Percentiles rank a stretch among this genome's conserved stretches.
phyloP scores from a whole-genome alignment of 768 basidiomycete genomes.

The Pisolithus sp. region DNA sequence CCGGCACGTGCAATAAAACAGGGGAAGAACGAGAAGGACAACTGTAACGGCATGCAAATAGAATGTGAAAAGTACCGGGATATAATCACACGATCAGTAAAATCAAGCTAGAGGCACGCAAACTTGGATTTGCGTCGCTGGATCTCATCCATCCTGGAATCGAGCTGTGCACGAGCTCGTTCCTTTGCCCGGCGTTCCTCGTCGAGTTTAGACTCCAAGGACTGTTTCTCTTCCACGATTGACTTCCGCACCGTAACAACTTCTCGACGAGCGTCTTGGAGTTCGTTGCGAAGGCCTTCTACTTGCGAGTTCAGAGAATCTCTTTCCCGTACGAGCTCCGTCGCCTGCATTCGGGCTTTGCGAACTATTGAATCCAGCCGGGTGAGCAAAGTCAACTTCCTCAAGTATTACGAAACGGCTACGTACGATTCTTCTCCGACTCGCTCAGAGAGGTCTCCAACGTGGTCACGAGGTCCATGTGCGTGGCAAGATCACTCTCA shows the following conservation, averaged over 20 bases:
- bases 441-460: slow-evolving; percentile 84
- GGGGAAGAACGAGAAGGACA: background rate
- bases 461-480: slow-evolving; percentile 83
- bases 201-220: slow-evolving; percentile 73
- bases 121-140: slow-evolving; percentile 86
- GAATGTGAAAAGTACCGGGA: slow-evolving; percentile 3
- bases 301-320: slow-evolving; percentile 65
- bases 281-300: slow-evolving; percentile 62
- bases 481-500: slow-evolving; percentile 83
- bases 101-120: slow-evolving; percentile 62
- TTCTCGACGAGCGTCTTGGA: slow-evolving; percentile 74
- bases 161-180: slow-evolving; percentile 79
- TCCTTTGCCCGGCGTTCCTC: slow-evolving; percentile 89
- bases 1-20: slow-evolving; percentile 23
- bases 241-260: slow-evolving; percentile 71
- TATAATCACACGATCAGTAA: slow-evolving; percentile 1
- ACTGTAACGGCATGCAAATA: slow-evolving; percentile 2
- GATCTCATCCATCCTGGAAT: slow-evolving; percentile 82
- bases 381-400: slow-evolving; percentile 6
- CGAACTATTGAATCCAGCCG: slow-evolving; percentile 49
- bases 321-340: slow-evolving; percentile 81
- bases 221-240: slow-evolving; percentile 84
- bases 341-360: slow-evolving; percentile 90
- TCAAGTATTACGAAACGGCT: slow-evolving; percentile 2
- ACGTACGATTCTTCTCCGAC: slow-evolving; percentile 88